Evolutionary conservation across 208 protist species (phyloP).

Genomic region (Leishmania guyanensis): DNA sequence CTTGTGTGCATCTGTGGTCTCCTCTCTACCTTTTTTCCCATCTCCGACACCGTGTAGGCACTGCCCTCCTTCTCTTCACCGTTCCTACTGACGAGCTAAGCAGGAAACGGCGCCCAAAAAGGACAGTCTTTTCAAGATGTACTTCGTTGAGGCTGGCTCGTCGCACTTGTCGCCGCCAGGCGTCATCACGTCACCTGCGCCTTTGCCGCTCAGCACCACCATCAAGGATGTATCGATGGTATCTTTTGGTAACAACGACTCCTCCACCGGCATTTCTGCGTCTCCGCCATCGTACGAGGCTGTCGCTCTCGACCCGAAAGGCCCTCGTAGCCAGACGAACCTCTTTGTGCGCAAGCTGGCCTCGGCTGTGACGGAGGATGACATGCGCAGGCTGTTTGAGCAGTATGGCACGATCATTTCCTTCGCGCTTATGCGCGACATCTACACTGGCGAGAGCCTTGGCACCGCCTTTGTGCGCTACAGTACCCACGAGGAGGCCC

Average conservation of each 20-base stretch:
- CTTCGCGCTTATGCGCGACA: conserved; percentile 79
- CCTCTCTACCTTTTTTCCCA: not conserved
- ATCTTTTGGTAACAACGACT: not conserved
- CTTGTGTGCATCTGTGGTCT: not conserved
- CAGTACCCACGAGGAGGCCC: conserved; percentile 62
- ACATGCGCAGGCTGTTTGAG: conserved; percentile 58
- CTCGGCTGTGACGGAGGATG: conserved; percentile 54
- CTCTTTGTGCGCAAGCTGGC: conserved; percentile 82
- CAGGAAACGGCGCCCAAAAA: not conserved
- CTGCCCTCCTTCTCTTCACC: not conserved
- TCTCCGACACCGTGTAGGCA: not conserved
- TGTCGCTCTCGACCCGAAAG: conserved; percentile 55
- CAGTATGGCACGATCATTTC: conserved; percentile 67
- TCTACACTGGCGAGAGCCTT: conserved; percentile 83
- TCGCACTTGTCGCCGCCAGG: conserved; percentile 9
- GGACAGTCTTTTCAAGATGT: not conserved
- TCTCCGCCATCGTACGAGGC: conserved; percentile 51
- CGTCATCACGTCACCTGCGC: not conserved
- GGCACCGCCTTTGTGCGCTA: conserved; percentile 87
- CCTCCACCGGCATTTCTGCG: not conserved
- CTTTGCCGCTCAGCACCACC: conserved; percentile 1
- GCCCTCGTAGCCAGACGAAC: conserved; percentile 73
- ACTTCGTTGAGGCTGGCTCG: conserved; percentile 12
- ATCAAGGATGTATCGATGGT: conserved; percentile 18
- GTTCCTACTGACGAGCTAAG: not conserved